Percentiles rank a stretch among this genome's conserved stretches.
Conservation (phyloP, 176 grass and related monocot genomes). For the Lolium multiflorum region DNA sequence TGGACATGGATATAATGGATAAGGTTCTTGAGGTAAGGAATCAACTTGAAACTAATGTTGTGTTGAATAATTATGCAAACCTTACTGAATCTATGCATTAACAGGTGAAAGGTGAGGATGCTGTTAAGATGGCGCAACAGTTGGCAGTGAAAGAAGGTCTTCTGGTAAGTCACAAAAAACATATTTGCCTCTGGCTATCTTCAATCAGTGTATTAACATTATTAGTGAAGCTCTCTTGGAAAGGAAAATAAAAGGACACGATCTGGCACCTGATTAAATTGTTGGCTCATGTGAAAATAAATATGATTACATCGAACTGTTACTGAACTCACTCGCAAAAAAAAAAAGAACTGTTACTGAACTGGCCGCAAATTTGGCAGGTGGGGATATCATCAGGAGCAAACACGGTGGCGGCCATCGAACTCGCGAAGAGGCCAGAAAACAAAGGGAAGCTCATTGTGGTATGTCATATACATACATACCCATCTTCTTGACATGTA, state of each 20-base stretch:
- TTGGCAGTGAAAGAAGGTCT: constrained; percentile 85
- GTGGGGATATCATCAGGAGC: constrained; percentile 98
- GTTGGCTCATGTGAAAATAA: neutral
- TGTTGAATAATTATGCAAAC: neutral
- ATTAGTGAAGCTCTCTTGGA: neutral
- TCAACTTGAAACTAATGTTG: neutral
- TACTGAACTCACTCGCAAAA: neutral
- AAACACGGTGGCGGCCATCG: constrained; percentile 82
- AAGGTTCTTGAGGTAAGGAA: constrained; percentile 81
- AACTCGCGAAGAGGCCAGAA: constrained; percentile 81
- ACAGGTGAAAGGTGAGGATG: constrained; percentile 86
- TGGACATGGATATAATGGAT: constrained; percentile 96
- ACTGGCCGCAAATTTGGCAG: constrained; percentile 38
- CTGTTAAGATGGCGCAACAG: constrained; percentile 82
- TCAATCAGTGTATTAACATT: neutral
- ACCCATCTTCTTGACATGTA: neutral
- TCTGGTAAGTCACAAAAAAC: constrained; percentile 55
- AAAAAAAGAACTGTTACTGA: neutral
- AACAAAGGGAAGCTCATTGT: constrained; percentile 98
- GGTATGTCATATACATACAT: constrained; percentile 49
- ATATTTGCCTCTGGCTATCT: neutral
- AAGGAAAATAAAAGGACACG: neutral
- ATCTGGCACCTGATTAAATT: neutral
- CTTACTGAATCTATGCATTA: neutral
- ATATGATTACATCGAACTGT: neutral